Base-by-base conservation (phyloP, 1,284 basidiomycete species). In the Kwoniella shivajii region DNA sequence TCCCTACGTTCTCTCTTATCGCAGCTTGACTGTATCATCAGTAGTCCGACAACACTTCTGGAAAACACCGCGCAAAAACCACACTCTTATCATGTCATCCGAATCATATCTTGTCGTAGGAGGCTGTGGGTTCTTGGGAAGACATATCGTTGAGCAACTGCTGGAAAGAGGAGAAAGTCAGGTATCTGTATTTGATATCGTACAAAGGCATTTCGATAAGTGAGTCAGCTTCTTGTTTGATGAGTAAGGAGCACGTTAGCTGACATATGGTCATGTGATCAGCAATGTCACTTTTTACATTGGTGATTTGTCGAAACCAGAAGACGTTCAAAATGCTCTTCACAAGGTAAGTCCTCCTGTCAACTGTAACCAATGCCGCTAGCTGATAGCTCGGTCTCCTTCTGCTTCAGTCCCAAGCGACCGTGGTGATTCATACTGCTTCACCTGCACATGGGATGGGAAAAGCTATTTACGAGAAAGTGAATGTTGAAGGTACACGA, bases 351-450 rank as follows among this genome's bases (percentile, higher is more conserved):
- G 83, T 79, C 11, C n/a, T n/a, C n/a, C n/a, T n/a, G n/a, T 41
- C 38, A 41, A 7, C 9, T 41, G 38, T 7, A n/a, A 22, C n/a
- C 7, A 9, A 41, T 41, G 38, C n/a, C 22, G 38, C 9, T 6
- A 41, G n/a, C n/a, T 36, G 38, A 41, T 9, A 6, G n/a, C 38
- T n/a, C n/a, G 16, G 29, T 20, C 34, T 14, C 29, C 33, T 36
- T 44, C 16, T 24, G 24, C 30, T n/a, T 0, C 64, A 92, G 89
- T 87, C 86, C 61, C 85, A 85, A 46, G 83, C 90, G 36, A 91
- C 89, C 1, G 88, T 88, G 66, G 89, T 98, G 59, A 93, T 98
- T 66, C 95, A 99, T 77, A 98, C 94, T 9, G 95, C 94, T 18
- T 96, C 94, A 5, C 95, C 95, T 4, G 85, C 86, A 7, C 86